Conservation (phyloP, 1,284 basidiomycete species). For the Leccinum pallidistipes region DNA sequence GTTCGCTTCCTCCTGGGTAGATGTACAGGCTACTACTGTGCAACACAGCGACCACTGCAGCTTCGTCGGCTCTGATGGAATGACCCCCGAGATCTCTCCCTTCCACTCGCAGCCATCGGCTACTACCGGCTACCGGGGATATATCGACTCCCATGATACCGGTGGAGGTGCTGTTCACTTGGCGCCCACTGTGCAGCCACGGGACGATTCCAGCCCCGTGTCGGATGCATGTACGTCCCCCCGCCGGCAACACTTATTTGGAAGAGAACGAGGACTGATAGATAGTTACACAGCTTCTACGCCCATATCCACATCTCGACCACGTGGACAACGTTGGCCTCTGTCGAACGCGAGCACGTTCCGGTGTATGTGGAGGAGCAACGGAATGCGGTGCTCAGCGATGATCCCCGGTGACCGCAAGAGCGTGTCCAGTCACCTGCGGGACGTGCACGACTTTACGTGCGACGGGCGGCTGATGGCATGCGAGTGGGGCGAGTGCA, state of each 20-base stretch:
- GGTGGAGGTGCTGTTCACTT: background rate
- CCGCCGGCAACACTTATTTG: background rate
- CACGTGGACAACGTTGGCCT: constrained; percentile 16
- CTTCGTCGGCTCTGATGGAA: background rate
- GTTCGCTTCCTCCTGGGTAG: constrained; percentile 1
- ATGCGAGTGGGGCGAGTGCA: constrained; percentile 24
- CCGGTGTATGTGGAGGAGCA: constrained; percentile 22
- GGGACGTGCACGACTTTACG: constrained; percentile 23
- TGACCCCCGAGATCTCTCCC: background rate
- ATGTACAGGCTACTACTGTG: background rate
- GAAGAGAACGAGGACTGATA: constrained; percentile 4
- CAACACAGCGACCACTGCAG: background rate
- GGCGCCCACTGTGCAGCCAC: background rate
- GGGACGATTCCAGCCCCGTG: constrained; percentile 1
- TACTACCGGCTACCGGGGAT: background rate
- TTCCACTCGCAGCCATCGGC: constrained; percentile 3
- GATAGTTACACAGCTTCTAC: constrained; percentile 12
- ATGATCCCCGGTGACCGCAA: constrained; percentile 21
- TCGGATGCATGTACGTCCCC: constrained; percentile 15
- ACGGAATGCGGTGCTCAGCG: constrained; percentile 16
- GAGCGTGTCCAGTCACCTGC: constrained; percentile 25
- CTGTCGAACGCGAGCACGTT: constrained; percentile 9
- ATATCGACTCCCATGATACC: background rate
- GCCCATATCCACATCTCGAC: background rate
- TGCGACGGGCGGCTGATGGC: constrained; percentile 16